These are phyloP conservation scores for Backusella circina DNA, from an alignment of 192 early-diverging fungal species.

Conservation along the genomic window DNA sequence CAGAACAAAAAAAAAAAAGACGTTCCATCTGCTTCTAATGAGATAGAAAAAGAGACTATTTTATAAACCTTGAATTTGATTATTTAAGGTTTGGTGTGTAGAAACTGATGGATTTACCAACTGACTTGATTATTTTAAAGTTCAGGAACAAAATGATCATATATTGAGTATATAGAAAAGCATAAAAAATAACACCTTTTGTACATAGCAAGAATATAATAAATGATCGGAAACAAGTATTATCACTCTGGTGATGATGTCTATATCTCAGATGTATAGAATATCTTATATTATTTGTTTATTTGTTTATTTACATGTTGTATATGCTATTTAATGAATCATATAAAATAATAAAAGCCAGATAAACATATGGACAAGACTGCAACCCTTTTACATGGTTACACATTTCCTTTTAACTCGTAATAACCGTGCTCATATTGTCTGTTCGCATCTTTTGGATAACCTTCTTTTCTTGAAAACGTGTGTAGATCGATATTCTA, in stretches of 20 bases:
- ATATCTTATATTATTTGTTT: too few relatives aligned
- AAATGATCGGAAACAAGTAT: too few relatives aligned
- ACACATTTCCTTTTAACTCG: not conserved
- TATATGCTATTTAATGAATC: not conserved
- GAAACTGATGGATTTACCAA: not conserved
- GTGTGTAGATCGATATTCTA: not conserved
- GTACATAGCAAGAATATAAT: too few relatives aligned
- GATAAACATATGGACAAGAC: not conserved
- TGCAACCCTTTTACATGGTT: not conserved
- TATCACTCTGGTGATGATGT: not conserved
- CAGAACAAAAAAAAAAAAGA: not conserved
- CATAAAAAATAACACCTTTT: not conserved
- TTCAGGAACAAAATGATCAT: not conserved
- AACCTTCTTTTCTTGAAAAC: not conserved
- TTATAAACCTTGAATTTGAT: not conserved
- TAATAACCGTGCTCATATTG: slow-evolving; percentile 1
- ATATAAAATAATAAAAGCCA: not conserved
- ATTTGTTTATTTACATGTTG: not conserved
- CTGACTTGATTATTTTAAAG: not conserved
- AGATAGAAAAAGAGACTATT: not conserved
- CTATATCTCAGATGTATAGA: too few relatives aligned
- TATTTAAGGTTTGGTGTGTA: not conserved
- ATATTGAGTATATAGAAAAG: not conserved
- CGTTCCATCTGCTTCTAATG: not conserved
- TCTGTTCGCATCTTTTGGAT: not conserved